Conservation (phyloP, 2,329 filamentous ascomycete species). For the Pestalotiopsis sp. region DNA sequence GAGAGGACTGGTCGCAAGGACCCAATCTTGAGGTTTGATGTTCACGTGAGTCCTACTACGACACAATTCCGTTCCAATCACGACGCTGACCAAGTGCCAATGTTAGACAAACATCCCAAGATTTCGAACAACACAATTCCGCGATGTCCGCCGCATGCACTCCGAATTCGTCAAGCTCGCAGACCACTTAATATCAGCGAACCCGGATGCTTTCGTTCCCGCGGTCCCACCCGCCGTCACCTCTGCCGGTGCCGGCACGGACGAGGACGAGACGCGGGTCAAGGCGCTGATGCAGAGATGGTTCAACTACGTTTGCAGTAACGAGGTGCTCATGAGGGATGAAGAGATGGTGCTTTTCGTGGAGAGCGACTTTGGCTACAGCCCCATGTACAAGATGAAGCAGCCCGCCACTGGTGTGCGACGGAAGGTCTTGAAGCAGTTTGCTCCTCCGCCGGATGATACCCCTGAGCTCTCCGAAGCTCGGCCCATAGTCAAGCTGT, state of each 20-base stretch:
- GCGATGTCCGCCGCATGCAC: conserved; percentile 92
- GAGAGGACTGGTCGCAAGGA: conserved; percentile 96
- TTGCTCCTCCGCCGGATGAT: conserved; percentile 94
- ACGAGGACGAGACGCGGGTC: conserved; percentile 89
- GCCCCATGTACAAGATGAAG: conserved; percentile 91
- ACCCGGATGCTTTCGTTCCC: conserved; percentile 91
- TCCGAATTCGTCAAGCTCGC: conserved; percentile 96
- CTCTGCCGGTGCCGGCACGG: conserved; percentile 90
- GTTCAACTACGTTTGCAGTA: conserved; percentile 91
- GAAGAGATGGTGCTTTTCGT: conserved; percentile 98
- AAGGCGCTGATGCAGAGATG: conserved; percentile 91
- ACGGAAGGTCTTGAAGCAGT: conserved; percentile 95
- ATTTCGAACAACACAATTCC: conserved; percentile 96
- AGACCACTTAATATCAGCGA: conserved; percentile 94
- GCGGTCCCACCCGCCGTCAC: conserved; percentile 94
- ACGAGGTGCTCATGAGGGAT: conserved; percentile 89
- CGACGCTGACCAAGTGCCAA: conserved; percentile 21
- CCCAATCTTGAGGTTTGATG: conserved; percentile 90
- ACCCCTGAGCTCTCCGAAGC: conserved; percentile 92
- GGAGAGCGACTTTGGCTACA: conserved; percentile 99
- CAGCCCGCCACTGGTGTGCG: conserved; percentile 95
- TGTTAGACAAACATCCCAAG: conserved; percentile 93
- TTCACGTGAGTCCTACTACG: conserved; percentile 75
- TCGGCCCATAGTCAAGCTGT: conserved; percentile 88
- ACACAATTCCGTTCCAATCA: background rate